Evolutionary conservation across 2,329 filamentous ascomycete species (phyloP).

Genomic region (Cladorrhinum sp.): DNA sequence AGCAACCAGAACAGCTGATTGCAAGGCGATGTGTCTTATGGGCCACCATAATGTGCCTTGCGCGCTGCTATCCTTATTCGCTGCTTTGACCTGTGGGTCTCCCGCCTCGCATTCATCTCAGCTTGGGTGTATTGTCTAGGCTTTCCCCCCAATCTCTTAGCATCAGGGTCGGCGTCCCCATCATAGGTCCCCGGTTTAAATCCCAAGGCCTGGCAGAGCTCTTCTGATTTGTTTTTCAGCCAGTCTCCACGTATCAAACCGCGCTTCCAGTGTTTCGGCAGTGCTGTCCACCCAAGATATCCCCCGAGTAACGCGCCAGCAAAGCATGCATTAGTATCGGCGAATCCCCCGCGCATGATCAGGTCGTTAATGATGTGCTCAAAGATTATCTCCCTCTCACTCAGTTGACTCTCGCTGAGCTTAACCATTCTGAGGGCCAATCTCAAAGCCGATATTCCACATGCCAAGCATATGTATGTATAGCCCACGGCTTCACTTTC

Average conservation of each 20-base stretch:
- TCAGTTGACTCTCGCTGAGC: conserved; percentile 17
- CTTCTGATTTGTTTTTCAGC: conserved; percentile 43
- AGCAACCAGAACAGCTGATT: too few relatives aligned
- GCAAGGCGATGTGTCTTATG: too few relatives aligned
- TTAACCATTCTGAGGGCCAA: conserved; percentile 39
- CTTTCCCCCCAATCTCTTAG: conserved; percentile 41
- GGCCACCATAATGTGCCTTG: too few relatives aligned
- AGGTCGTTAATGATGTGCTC: conserved; percentile 47
- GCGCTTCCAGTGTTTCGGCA: conserved; percentile 49
- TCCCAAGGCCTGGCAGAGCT: conserved; percentile 38
- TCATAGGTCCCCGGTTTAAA: conserved; percentile 35
- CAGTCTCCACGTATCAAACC: conserved; percentile 45
- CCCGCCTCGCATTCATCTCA: conserved; percentile 31
- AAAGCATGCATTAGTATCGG: conserved; percentile 53
- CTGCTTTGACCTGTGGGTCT: too few relatives aligned
- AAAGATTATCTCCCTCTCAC: conserved; percentile 35
- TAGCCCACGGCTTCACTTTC: conserved; percentile 50
- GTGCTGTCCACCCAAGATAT: conserved; percentile 43
- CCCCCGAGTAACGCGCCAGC: conserved; percentile 49
- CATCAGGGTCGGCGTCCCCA: conserved; percentile 39
- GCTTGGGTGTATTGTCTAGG: conserved; percentile 35
- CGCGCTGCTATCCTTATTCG: too few relatives aligned
- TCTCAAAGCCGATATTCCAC: conserved; percentile 44
- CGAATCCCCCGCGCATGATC: conserved; percentile 52
- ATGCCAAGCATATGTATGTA: conserved; percentile 52